A percentile compares a stretch with the other conserved stretches of the same genome.
phyloP scores from a whole-genome alignment of 1,284 basidiomycete genomes.

The Coniferiporia sulphurascens region DNA sequence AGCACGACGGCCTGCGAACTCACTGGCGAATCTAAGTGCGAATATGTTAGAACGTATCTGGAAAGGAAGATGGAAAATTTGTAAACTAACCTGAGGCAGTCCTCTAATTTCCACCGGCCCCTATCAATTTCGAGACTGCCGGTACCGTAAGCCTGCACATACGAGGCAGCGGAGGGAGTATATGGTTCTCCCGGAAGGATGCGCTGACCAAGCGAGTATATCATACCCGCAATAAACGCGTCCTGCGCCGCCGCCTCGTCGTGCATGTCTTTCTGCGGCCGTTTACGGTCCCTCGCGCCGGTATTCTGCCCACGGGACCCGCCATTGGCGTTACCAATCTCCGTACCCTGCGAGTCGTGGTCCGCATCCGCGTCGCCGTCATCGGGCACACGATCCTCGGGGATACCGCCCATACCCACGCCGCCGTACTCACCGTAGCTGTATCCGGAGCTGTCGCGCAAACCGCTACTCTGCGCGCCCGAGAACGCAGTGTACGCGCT shows the following conservation, averaged over 20 bases:
- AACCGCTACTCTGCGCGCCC: not conserved
- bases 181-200: constrained; percentile 67
- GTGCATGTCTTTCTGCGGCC: constrained; percentile 34
- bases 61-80: not conserved
- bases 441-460: constrained; percentile 7
- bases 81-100: constrained; percentile 59
- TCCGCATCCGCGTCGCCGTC: constrained; percentile 19
- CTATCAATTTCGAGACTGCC: constrained; percentile 36
- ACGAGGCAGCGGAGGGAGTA: constrained; percentile 48
- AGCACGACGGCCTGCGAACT: constrained; percentile 68
- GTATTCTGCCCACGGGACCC: constrained; percentile 16
- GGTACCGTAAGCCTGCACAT: constrained; percentile 27
- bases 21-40: constrained; percentile 61
- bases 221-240: constrained; percentile 78
- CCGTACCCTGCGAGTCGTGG: constrained; percentile 51
- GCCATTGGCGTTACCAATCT: constrained; percentile 31
- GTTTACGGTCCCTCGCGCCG: constrained; percentile 14
- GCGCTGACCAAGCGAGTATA: constrained; percentile 62
- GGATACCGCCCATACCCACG: constrained; percentile 18
- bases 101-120: constrained; percentile 65
- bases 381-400: constrained; percentile 20
- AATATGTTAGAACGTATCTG: not conserved
- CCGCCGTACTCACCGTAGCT: not conserved
- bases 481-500: constrained; percentile 47
- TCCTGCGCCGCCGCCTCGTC: constrained; percentile 74